Evolutionary conservation across 805 yeast species (phyloP).

Genomic region (Ascoidea asiatica): DNA sequence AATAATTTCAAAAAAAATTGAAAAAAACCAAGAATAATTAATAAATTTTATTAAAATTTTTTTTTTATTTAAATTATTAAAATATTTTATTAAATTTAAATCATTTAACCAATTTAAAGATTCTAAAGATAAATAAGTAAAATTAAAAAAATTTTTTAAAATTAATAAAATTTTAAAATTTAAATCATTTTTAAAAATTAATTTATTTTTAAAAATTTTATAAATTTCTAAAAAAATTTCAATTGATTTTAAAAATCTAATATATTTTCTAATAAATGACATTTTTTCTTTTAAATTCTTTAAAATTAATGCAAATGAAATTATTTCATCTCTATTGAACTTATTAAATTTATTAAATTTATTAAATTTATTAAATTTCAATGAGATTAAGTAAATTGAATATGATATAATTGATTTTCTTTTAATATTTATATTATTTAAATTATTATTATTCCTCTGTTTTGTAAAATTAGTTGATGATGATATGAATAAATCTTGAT

Average conservation of each 20-base stretch:
- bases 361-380: too few species aligned
- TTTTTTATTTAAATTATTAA: not conserved
- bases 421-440: too few species aligned
- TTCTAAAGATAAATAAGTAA: conserved; percentile 51
- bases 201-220: conserved; percentile 53
- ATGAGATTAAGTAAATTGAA: too few species aligned
- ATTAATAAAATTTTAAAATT: conserved; percentile 37
- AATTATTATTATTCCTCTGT: too few species aligned
- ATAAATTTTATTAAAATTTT: too few species aligned
- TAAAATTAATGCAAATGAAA: too few species aligned
- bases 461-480: too few species aligned
- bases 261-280: conserved; percentile 63
- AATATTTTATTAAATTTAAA: too few species aligned
- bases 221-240: conserved; percentile 58
- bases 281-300: conserved; percentile 49
- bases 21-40: not conserved
- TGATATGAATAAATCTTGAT: too few species aligned
- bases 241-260: conserved; percentile 76
- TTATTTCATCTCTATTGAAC: too few species aligned
- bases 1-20: not conserved
- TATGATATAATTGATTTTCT: conserved; percentile 33
- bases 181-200: conserved; percentile 34
- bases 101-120: conserved; percentile 40
- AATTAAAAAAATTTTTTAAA: conserved; percentile 45
- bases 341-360: too few species aligned